Evolutionary conservation across 1,139 yeast genomes (phyloP), one percentile per base, ranked within the genome.

Genomic region (Hyphopichia buzzinii): DNA sequence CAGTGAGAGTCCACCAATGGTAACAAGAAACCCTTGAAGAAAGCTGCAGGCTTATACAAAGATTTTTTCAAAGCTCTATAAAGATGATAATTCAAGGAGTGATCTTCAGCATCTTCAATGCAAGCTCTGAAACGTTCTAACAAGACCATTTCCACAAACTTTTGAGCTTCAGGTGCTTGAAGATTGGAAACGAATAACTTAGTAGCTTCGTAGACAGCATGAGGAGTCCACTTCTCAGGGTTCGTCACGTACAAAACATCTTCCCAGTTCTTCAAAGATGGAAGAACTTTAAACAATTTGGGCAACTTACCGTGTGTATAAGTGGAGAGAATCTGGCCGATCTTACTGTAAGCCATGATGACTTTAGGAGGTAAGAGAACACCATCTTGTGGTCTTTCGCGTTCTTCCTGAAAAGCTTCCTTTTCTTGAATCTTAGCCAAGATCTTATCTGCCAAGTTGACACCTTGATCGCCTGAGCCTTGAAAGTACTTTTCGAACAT

Each of bases 301-400:
- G 98, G 98, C 39, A 92, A 73, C 62, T 89, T 90, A 35, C 98
- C 99, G 52, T 94, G 96, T 28, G 90, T 84, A 77, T 95, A 94
- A n/a, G 94, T 80, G 12, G 92, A 76, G 41, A 92, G 69, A 35
- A 92, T 82, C 48, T 81, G 81, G 8, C 97, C 98, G 35, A 92
- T 92, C 55, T 88, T 87, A 37, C 88, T 84, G 59, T 90, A 92
- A 1, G 96, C 97, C 43, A 84, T 89, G 50, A 94, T 89, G 36
- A 92, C 97, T 59, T 92, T 90, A 37, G 96, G 96, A 10, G 99
- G 98, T 38, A 92, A 72, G 51, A 83, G 75, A 4, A 92, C 97
- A 11, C 72, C 77, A 44, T 74, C 77, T 16, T 46, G 46, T 17
- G 67, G 68, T 49, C 64, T 57, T 37, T 53, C 46, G 15, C 17